Evolutionary conservation across 805 yeast genomes (phyloP), one percentile per base, ranked within the genome.

Genomic region (Starmerella lactis-condensi): DNA sequence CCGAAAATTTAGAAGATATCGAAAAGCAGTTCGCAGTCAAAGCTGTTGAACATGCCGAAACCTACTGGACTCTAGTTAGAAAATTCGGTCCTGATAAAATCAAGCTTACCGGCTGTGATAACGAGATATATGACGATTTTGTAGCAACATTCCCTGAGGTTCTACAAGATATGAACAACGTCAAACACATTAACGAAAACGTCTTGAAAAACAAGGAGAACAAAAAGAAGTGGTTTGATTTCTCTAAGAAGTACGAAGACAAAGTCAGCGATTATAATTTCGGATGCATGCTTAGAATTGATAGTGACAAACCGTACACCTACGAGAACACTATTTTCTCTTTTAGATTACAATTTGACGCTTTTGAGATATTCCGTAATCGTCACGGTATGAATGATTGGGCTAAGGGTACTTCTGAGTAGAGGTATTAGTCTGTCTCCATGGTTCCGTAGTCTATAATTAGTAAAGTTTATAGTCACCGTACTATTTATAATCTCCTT

Each of bases 1-100:
- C 98, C 28, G 94, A 89, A 39, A 89, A 89, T 61, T 63, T 79
- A 46, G 96, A 85, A 57, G 93, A 81, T 47, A 81, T 89, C 48
- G 98, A 89, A 57, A 81, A 72, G 65, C 96, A 89, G 60, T 89
- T 89, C 50, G 96, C 98, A 25, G 98, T 89, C 37, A 79, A 76
- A 57, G 98, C 96, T 4, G 98, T 89, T 12, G 72, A 69, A 55
- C 96, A 89, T 54, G 89, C 93, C 36, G 92, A 31, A 41, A 74
- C 93, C 1, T 89, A 85, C 65, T 89, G 94, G 93, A 63, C 64
- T 29, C 55, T 89, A 36, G 57, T 89, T 33, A 65, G 66, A 35
- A 69, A 69, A 43, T 59, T 82, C 34, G 44, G 42, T 4, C 95
- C 92, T n/a, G 67, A 89, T 26, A 68, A 66, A 43, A 62, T 85